Evolutionary conservation across 352 stramenopile species (phyloP), one percentile per base, ranked within the genome.

Genomic region (Globisporangium rhizosaccharum): DNA sequence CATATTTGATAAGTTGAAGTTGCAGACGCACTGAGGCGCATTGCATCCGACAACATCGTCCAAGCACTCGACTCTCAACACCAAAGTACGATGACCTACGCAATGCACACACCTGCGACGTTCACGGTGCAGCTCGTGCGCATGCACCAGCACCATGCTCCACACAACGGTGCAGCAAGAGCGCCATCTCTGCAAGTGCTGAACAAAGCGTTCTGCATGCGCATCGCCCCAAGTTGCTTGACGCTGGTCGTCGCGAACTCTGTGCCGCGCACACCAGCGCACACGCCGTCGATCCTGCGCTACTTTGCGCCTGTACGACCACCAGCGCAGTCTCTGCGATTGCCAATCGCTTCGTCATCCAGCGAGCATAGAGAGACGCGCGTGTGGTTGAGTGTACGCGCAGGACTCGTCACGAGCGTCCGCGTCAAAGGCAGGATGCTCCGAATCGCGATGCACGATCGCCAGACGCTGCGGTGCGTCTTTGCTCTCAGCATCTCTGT

Each of bases 91-190:
- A 47, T 57, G 53, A 25, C 12, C 33, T 23, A n/a, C 20, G 36
- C 33, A 26, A 17, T 23, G n/a, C 26, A 52, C 25, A 41, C 25
- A 6, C 6, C 0, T 25, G 73, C 68, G 62, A 14, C 23, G 26
- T 79, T 77, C 48, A 26, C 51, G 7, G 72, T 81, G 60, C 70
- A 70, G 28, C 55, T 84, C 45, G 72, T 83, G 54, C 57, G 62
- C 46, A 50, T 33, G 30, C 66, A 56, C 14, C 20, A 20, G 23
- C 23, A 28, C 41, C 36, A 36, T 25, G 15, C 20, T 25, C 14
- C 20, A 45, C 26, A 33, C 20, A 15, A 26, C 12, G 44, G 17
- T 5, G 44, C 18, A 14, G 18, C n/a, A 26, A 12, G 14, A 17
- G 42, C 42, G 14, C 7, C 44, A 14, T 7, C 45, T 11, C 72